These are phyloP conservation scores for Suillus weaverae DNA, from an alignment of 768 basidiomycete genomes.

Conservation along the genomic window DNA sequence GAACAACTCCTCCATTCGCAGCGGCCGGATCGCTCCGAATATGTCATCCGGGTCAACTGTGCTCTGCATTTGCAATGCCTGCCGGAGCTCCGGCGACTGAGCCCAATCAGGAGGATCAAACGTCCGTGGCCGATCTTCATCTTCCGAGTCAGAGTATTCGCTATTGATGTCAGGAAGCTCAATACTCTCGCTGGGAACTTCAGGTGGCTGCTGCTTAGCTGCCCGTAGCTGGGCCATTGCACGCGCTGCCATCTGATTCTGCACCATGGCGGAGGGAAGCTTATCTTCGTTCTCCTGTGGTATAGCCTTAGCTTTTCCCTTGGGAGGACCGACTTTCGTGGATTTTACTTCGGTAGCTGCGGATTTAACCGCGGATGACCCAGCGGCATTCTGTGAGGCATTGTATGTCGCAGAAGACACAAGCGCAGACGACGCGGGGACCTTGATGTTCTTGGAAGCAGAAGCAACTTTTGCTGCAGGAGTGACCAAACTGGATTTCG, in stretches of 20 bases:
- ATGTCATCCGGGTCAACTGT: constrained; percentile 89
- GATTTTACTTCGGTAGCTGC: constrained; percentile 33
- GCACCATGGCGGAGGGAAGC: constrained; percentile 63
- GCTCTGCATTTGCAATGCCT: constrained; percentile 79
- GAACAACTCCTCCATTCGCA: constrained; percentile 95
- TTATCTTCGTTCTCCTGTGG: constrained; percentile 48
- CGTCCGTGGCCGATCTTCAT: constrained; percentile 75
- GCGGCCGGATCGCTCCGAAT: constrained; percentile 84
- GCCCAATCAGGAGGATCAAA: constrained; percentile 86
- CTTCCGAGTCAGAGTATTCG: constrained; percentile 96
- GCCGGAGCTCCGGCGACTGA: constrained; percentile 81
- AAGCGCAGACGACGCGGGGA: constrained; percentile 34
- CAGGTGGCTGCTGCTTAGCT: constrained; percentile 46
- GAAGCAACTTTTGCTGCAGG: constrained; percentile 22
- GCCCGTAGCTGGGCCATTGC: constrained; percentile 68
- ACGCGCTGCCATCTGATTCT: constrained; percentile 70
- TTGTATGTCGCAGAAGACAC: constrained; percentile 43
- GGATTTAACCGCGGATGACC: constrained; percentile 31
- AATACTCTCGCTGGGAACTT: constrained; percentile 72
- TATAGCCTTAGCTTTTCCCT: constrained; percentile 52
- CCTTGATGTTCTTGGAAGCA: constrained; percentile 39
- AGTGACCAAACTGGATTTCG: constrained; percentile 30
- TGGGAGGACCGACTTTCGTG: constrained; percentile 38
- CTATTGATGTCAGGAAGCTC: constrained; percentile 95
- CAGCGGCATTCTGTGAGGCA: constrained; percentile 33